Evolutionary conservation across 805 yeast genomes (phyloP).

Genomic region (Hanseniaspora singularis): DNA sequence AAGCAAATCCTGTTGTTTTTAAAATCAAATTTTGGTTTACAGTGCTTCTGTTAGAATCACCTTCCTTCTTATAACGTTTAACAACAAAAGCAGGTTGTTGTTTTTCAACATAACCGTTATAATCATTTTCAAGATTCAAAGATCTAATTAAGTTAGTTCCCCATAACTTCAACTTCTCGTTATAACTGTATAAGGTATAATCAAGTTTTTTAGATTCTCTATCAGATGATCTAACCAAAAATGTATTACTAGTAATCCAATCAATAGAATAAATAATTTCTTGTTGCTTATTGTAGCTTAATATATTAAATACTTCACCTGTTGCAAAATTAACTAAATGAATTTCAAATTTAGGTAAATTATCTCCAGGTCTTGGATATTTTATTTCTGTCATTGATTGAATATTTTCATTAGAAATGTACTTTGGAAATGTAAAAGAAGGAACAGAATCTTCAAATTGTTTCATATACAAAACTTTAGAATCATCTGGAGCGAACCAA

Average conservation of each 20-base stretch:
- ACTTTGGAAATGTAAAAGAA: slow-evolving; percentile 41
- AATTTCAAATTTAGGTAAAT: slow-evolving; percentile 36
- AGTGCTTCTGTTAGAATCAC: slow-evolving; percentile 19
- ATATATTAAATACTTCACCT: slow-evolving; percentile 24
- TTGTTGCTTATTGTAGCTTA: slow-evolving; percentile 32
- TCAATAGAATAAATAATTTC: slow-evolving; percentile 47
- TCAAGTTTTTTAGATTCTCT: slow-evolving; percentile 47
- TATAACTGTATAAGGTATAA: slow-evolving; percentile 32
- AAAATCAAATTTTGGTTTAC: not conserved
- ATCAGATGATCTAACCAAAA: slow-evolving; percentile 51
- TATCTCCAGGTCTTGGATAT: slow-evolving; percentile 65
- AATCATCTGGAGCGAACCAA: slow-evolving; percentile 65
- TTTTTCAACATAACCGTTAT: slow-evolving; percentile 52
- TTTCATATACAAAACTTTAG: slow-evolving; percentile 41
- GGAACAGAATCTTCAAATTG: slow-evolving; percentile 52
- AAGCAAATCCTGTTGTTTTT: slow-evolving; percentile 43
- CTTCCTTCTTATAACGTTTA: slow-evolving; percentile 28
- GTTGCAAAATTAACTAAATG: not conserved
- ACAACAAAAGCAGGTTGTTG: slow-evolving; percentile 31
- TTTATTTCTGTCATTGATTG: slow-evolving; percentile 30
- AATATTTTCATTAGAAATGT: slow-evolving; percentile 35
- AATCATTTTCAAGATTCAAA: slow-evolving; percentile 33
- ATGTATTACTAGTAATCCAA: slow-evolving; percentile 42
- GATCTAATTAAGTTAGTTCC: slow-evolving; percentile 24
- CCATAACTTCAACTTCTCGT: slow-evolving; percentile 22